phyloP scores from a whole-genome alignment of 257 asterid species.

The Coffea canephora region DNA sequence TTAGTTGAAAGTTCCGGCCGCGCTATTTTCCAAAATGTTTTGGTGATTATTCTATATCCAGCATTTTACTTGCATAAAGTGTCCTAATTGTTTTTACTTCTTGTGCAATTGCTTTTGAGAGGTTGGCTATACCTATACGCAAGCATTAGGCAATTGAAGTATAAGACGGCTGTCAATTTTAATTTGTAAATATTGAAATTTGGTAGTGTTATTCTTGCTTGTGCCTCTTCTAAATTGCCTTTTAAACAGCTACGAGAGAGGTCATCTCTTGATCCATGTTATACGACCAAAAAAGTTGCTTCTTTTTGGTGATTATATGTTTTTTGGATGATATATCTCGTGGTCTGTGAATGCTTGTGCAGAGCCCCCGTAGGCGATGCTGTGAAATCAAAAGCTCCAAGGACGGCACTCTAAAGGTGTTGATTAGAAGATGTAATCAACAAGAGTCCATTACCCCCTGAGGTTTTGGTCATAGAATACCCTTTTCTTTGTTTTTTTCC shows the following conservation, averaged over 20 bases:
- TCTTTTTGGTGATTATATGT: not conserved
- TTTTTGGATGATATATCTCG: not conserved
- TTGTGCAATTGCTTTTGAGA: no score
- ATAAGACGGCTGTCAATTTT: not conserved
- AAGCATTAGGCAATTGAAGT: not conserved
- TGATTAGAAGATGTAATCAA: conserved; percentile 54
- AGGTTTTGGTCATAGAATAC: conserved; percentile 9
- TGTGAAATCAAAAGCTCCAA: conserved; percentile 47
- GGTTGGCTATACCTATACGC: no score
- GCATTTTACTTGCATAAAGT: not conserved
- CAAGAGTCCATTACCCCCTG: conserved; percentile 48
- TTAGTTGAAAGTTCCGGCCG: not conserved
- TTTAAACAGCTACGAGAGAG: not conserved
- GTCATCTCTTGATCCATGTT: not conserved
- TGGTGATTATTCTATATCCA: not conserved
- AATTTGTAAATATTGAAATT: not conserved
- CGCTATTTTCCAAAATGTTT: not conserved
- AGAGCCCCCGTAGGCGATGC: conserved; percentile 67
- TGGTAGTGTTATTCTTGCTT: not conserved
- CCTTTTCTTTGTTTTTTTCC: not conserved
- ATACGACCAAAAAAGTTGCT: not conserved
- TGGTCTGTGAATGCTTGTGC: conserved; percentile 22
- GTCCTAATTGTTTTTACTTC: no score
- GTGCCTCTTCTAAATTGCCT: not conserved
- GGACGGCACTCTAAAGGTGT: conserved; percentile 41